Percentiles rank a stretch among this genome's conserved stretches.
Evolutionary conservation across 768 basidiomycete genomes (phyloP).

Genomic region (Collybiopsis luxurians): DNA sequence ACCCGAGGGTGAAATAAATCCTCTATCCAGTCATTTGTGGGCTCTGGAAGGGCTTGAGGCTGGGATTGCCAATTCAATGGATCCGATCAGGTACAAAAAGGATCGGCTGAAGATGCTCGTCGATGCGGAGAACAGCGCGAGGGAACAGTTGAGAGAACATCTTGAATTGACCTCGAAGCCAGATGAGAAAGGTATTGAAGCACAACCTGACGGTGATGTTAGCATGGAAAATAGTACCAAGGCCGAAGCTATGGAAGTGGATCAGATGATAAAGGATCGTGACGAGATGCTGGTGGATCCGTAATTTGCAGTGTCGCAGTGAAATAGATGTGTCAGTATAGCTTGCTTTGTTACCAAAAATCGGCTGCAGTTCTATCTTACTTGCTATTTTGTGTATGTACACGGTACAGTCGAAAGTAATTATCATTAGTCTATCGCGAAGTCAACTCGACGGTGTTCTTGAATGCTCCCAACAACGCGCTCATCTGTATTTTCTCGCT

Average conservation of each 20-base stretch:
- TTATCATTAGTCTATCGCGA: not conserved
- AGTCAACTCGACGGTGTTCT: slow-evolving; percentile 82
- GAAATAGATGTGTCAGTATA: not conserved
- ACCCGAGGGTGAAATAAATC: slow-evolving; percentile 30
- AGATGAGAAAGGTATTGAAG: slow-evolving; percentile 11
- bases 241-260: not conserved
- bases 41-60: slow-evolving; percentile 69
- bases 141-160: slow-evolving; percentile 38
- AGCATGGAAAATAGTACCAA: not conserved
- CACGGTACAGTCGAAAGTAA: too few relatives aligned
- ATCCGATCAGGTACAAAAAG: slow-evolving; percentile 58
- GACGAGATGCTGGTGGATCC: slow-evolving; percentile 1
- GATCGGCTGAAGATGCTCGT: slow-evolving; percentile 55
- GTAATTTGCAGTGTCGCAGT: not conserved
- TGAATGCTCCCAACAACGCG: slow-evolving; percentile 89
- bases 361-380: too few relatives aligned
- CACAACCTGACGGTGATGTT: not conserved
- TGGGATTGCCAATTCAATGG: slow-evolving; percentile 67
- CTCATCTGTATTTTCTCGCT: slow-evolving; percentile 94
- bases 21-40: slow-evolving; percentile 54
- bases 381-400: too few relatives aligned
- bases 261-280: not conserved
- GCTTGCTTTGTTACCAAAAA: too few relatives aligned
- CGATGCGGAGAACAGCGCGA: slow-evolving; percentile 55
- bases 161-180: slow-evolving; percentile 30